phyloP scores from a whole-genome alignment of 73 alveolate genomes.

The Stentor coeruleus region DNA sequence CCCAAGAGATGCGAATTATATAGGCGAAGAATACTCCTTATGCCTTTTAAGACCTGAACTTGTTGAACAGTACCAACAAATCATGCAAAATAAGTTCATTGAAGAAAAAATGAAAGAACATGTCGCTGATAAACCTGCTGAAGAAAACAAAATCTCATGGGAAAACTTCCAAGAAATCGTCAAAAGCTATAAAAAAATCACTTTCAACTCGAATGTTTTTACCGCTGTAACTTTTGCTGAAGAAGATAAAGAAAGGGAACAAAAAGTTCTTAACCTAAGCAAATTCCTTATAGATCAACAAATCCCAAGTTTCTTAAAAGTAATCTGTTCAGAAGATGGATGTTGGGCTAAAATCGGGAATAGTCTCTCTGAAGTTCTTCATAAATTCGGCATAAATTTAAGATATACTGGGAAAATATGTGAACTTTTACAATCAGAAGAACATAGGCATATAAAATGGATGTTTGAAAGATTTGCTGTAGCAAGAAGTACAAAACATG shows the following conservation, averaged over 20 bases:
- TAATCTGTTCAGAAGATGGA: constrained; percentile 55
- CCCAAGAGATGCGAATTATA: constrained; percentile 82
- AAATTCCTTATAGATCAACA: constrained; percentile 54
- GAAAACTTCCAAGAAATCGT: constrained; percentile 17
- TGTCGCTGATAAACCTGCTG: constrained; percentile 44
- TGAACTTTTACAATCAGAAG: constrained; percentile 38
- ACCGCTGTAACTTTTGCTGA: constrained; percentile 39
- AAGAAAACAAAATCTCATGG: constrained; percentile 38
- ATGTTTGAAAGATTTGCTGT: constrained; percentile 65
- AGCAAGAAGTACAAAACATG: constrained; percentile 62
- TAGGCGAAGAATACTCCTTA: constrained; percentile 58
- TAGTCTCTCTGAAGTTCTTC: constrained; percentile 60
- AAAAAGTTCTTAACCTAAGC: constrained; percentile 51
- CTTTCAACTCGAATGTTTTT: constrained; percentile 48
- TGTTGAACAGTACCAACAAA: constrained; percentile 56
- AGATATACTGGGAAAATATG: constrained; percentile 74
- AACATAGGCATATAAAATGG: constrained; percentile 58
- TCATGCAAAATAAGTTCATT: constrained; percentile 41
- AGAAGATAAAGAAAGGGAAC: constrained; percentile 38
- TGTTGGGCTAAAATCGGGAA: constrained; percentile 57
- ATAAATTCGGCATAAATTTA: constrained; percentile 78
- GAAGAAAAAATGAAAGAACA: constrained; percentile 51
- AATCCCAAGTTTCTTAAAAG: constrained; percentile 58
- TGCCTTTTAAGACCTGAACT: constrained; percentile 82
- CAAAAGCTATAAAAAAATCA: constrained; percentile 3